Evolutionary conservation across 208 protist genomes (phyloP), one percentile per base, ranked within the genome.

Genomic region (Trypanosomatidae sp.): DNA sequence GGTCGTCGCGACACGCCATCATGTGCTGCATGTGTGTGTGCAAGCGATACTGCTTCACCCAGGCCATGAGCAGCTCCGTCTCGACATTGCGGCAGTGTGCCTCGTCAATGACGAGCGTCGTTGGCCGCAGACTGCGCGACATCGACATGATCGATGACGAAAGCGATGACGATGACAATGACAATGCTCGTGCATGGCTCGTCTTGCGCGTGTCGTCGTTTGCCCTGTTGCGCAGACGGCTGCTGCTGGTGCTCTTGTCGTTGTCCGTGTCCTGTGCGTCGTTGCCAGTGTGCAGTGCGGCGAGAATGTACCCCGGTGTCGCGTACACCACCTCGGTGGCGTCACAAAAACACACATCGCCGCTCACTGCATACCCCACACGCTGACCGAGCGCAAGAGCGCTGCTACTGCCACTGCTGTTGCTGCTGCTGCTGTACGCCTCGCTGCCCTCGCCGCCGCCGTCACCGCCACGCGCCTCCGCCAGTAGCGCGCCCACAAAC

Each of bases 261-360:
- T 23, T 8, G 27, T 32, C 13, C n/a, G n/a, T n/a, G n/a, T n/a
- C n/a, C n/a, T n/a, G n/a, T n/a, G n/a, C n/a, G n/a, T 35, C 42
- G 10, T 10, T 27, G 37, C 21, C 41, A n/a, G n/a, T 47, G 16
- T 60, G 62, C 13, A 87, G 30, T 3, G 65, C 58, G 45, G 74
- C 75, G 16, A 87, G 33, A 27, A 82, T 51, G 49, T 83, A 87
- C 13, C 64, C 76, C 0, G 81, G 70, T 1, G 81, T 91, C 11
- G 76, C 74, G 43, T 67, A 91, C 18, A 91, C 58, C 33, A 91
- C 66, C 40, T 91, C 76, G n/a, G 58, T 85, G 13, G 59, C 64
- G 0, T 42, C 13, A 13, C 58, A 68, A 35, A 73, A 82, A 39
- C 56, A 35, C 5, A 46, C 11, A 20, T 81, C 64, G 1, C 77